Evolutionary conservation across 352 stramenopile genomes (phyloP).

Genomic region (Phytophthora sp.): DNA sequence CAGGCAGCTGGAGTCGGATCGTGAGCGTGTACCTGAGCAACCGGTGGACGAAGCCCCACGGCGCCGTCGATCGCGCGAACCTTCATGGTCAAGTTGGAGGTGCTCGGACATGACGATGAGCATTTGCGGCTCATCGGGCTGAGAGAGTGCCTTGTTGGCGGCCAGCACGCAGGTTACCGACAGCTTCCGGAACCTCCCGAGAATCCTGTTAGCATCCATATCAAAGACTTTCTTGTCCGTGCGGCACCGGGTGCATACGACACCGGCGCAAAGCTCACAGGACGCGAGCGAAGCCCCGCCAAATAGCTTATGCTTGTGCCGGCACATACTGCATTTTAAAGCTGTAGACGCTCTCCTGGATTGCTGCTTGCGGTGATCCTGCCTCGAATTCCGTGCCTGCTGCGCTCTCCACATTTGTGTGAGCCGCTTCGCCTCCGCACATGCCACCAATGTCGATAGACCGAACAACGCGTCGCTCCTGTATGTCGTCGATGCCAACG

Average conservation of each 20-base stretch:
- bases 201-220: conserved; percentile 22
- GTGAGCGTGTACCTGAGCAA: conserved; percentile 16
- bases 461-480: conserved; percentile 40
- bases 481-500: conserved; percentile 28
- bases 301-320: conserved; percentile 41
- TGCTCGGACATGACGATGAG: conserved; percentile 29
- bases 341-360: conserved; percentile 4
- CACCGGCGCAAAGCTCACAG: conserved; percentile 37
- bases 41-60: conserved; percentile 7
- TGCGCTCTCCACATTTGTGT: conserved; percentile 43
- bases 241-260: conserved; percentile 39
- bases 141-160: conserved; percentile 21
- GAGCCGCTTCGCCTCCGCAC: conserved; percentile 53
- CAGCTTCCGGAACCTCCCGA: conserved; percentile 20
- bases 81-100: conserved; percentile 12
- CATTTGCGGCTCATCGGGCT: conserved; percentile 13
- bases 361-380: conserved; percentile 24
- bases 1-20: conserved; percentile 13
- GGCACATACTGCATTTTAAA: conserved; percentile 46
- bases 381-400: conserved; percentile 7
- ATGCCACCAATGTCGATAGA: conserved; percentile 42
- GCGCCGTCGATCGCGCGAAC: conserved; percentile 8
- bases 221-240: conserved; percentile 41
- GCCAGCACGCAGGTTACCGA: conserved; percentile 24
- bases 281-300: conserved; percentile 25